A percentile compares a stretch with the other conserved stretches of the same genome.
phyloP scores from a whole-genome alignment of 768 basidiomycete genomes.

The Pulveroboletus sp. region DNA sequence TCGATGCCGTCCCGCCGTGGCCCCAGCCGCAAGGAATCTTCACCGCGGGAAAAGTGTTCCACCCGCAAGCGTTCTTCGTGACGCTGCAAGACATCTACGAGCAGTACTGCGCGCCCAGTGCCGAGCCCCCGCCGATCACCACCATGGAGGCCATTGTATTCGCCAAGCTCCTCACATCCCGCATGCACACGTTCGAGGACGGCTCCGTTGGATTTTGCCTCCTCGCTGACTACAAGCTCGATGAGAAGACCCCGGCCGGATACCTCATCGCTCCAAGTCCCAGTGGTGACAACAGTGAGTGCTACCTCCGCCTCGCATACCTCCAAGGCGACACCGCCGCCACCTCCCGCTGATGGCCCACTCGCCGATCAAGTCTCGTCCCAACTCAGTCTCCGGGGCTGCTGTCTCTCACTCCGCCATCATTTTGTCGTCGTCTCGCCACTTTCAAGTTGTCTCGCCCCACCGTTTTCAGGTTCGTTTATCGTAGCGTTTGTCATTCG shows the following conservation, averaged over 20 bases:
- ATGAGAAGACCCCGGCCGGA: not conserved
- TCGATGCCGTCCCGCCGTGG: not conserved
- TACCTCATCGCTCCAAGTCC: not conserved
- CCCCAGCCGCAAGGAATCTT: not conserved
- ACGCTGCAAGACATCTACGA: not conserved
- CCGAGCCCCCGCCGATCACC: not conserved
- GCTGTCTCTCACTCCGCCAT: too few species aligned
- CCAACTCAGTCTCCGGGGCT: too few species aligned
- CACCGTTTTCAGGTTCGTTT: too few species aligned
- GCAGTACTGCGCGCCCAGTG: not conserved
- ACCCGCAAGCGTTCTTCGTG: not conserved
- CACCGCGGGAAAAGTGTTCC: not conserved
- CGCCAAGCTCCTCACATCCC: not conserved
- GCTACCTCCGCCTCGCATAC: not conserved
- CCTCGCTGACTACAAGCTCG: not conserved
- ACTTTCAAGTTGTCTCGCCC: too few species aligned
- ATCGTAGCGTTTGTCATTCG: too few species aligned
- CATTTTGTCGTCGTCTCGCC: too few species aligned
- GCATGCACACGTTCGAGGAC: not conserved
- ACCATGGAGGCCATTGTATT: slow-evolving; percentile 1
- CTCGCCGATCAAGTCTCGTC: too few species aligned
- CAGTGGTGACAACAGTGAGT: not conserved
- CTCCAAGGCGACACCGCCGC: not conserved
- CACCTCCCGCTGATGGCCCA: too few species aligned
- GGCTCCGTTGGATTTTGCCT: not conserved